Evolutionary conservation across 805 yeast species (phyloP).

Genomic region (Lipomyces kockii): DNA sequence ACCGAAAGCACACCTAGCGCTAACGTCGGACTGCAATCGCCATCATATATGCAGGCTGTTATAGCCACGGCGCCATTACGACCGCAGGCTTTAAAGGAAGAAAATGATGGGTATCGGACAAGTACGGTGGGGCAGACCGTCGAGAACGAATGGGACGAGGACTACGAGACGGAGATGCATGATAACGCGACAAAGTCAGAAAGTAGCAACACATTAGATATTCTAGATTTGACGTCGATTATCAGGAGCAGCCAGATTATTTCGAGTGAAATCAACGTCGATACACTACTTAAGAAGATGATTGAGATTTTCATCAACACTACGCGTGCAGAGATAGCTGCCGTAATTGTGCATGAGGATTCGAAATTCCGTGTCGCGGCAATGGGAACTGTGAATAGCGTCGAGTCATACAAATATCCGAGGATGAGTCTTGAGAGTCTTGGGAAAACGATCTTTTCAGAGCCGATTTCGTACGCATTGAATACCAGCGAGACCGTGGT

Average conservation of each 20-base stretch:
- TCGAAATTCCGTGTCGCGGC: slow-evolving; percentile 32
- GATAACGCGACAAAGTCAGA: not conserved
- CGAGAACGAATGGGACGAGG: not conserved
- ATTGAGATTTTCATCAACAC: slow-evolving; percentile 37
- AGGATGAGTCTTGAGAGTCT: slow-evolving; percentile 21
- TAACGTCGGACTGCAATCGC: not conserved
- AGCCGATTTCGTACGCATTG: slow-evolving; percentile 27
- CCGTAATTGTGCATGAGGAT: slow-evolving; percentile 34
- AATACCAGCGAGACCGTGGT: slow-evolving; percentile 33
- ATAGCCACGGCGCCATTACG: not conserved
- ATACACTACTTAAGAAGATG: slow-evolving; percentile 33
- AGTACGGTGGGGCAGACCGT: not conserved
- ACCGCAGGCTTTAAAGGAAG: not conserved
- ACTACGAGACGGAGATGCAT: not conserved
- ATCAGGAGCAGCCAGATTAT: slow-evolving; percentile 37
- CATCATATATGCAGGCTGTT: not conserved
- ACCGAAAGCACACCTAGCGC: not conserved
- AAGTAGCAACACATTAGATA: slow-evolving; percentile 28
- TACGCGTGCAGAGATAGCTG: slow-evolving; percentile 34
- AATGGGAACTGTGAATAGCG: slow-evolving; percentile 24
- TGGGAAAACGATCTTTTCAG: slow-evolving; percentile 11
- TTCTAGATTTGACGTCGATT: slow-evolving; percentile 37
- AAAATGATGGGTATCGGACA: not conserved
- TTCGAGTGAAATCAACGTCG: slow-evolving; percentile 38
- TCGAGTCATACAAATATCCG: slow-evolving; percentile 21